These are phyloP conservation scores for Vishniacozyma victoriae DNA, from an alignment of 768 basidiomycete genomes.

Conservation along the genomic window DNA sequence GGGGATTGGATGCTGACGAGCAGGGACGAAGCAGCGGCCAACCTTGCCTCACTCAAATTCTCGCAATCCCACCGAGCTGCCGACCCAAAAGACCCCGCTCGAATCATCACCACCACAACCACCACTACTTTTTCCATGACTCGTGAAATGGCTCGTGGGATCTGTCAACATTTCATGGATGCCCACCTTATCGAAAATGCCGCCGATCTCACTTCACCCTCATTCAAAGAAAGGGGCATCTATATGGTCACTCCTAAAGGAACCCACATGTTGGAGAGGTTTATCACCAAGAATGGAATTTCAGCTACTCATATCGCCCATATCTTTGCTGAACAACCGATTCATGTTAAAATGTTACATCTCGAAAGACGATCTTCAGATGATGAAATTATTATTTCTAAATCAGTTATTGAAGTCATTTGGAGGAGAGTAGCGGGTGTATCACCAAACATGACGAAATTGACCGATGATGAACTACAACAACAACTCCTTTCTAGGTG, in stretches of 20 bases:
- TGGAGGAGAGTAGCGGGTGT: conserved; percentile 94
- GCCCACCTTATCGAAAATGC: conserved; percentile 96
- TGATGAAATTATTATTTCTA: conserved; percentile 95
- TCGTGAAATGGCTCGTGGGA: conserved; percentile 98
- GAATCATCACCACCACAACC: conserved; percentile 97
- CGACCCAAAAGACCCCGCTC: conserved; percentile 94
- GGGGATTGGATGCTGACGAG: conserved; percentile 2
- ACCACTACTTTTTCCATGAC: conserved; percentile 99
- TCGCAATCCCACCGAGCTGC: conserved; percentile 98
- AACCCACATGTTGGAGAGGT: conserved; percentile 96
- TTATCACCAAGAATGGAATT: conserved; percentile 99
- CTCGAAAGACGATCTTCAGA: conserved; percentile 86
- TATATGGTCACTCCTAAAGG: conserved; percentile 96
- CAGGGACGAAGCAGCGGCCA: conserved; percentile 90
- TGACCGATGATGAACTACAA: conserved; percentile 66
- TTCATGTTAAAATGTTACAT: conserved; percentile 95
- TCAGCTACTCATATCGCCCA: conserved; percentile 83
- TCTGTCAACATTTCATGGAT: conserved; percentile 99
- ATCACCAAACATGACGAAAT: conserved; percentile 61
- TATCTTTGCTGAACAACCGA: conserved; percentile 86
- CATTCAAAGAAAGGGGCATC: conserved; percentile 97
- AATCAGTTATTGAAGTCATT: conserved; percentile 85
- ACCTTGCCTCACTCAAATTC: conserved; percentile 91
- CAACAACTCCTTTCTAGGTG: conserved; percentile 51
- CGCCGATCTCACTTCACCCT: conserved; percentile 73